These are phyloP conservation scores for Ilex asprella DNA, from an alignment of 257 asterid genomes.

Conservation along the genomic window DNA sequence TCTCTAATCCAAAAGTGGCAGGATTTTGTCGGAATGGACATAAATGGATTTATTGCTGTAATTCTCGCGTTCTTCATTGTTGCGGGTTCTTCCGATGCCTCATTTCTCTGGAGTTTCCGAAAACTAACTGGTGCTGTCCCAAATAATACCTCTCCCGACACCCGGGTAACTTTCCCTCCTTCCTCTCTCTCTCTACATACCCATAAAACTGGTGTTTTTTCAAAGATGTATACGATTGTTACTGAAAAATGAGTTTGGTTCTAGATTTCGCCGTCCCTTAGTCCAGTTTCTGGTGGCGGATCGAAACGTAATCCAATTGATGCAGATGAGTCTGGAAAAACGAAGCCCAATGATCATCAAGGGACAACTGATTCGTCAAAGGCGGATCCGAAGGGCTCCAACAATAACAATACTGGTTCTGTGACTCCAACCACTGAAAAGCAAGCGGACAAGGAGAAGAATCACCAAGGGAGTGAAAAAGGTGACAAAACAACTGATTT, in stretches of 20 bases:
- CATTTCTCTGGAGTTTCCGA: neutral
- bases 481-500: constrained; percentile 8
- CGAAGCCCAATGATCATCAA: constrained; percentile 22
- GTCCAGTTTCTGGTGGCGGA: constrained; percentile 20
- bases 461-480: constrained; percentile 11
- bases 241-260: constrained; percentile 12
- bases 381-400: constrained; percentile 20
- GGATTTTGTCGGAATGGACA: constrained; percentile 7
- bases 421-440: constrained; percentile 14
- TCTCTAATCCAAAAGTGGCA: too few species aligned
- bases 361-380: constrained; percentile 23
- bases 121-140: neutral
- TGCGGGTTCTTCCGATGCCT: constrained; percentile 10
- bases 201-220: too few species aligned
- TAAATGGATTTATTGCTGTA: constrained; percentile 2
- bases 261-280: constrained; percentile 39
- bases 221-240: neutral
- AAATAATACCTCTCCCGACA: constrained; percentile 3
- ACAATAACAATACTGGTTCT: constrained; percentile 10
- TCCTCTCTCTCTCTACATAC: too few species aligned
- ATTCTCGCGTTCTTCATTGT: constrained; percentile 6
- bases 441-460: constrained; percentile 13
- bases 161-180: constrained; percentile 1
- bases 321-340: constrained; percentile 22
- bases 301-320: constrained; percentile 19